phyloP scores from a whole-genome alignment of 305 asterid species.

The Fraxinus sp. region DNA sequence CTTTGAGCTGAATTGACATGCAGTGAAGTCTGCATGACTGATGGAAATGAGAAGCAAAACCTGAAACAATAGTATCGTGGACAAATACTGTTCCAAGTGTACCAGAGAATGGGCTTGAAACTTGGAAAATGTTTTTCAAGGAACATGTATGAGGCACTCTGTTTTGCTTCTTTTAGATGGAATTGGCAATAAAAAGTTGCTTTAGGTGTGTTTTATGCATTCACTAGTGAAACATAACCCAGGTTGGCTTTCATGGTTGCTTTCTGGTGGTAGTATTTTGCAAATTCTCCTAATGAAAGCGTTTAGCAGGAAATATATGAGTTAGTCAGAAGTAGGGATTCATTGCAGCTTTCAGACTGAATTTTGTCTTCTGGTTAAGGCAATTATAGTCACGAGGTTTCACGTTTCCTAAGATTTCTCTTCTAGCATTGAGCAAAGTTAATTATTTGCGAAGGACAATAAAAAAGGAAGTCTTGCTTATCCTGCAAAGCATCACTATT shows the following conservation, averaged over 20 bases:
- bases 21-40: slow-evolving; percentile 6
- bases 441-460: neutral
- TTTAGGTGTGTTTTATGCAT: neutral
- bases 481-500: slow-evolving; percentile 1
- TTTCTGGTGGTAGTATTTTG: slow-evolving; percentile 10
- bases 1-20: neutral
- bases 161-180: neutral
- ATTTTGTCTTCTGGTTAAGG: neutral
- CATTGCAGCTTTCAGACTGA: slow-evolving; percentile 9
- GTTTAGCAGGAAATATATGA: slow-evolving; percentile 3
- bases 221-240: neutral
- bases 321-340: neutral
- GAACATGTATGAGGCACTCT: neutral
- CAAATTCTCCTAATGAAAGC: slow-evolving; percentile 6
- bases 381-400: neutral
- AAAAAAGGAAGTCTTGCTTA: neutral
- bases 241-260: neutral
- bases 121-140: slow-evolving; percentile 1
- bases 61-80: slow-evolving; percentile 7
- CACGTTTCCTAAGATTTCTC: neutral
- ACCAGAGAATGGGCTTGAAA: neutral
- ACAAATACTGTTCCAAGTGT: neutral
- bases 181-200: slow-evolving; percentile 12
- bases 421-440: neutral
- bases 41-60: slow-evolving; percentile 8